Percentiles rank a stretch among this genome's conserved stretches.
Conservation (phyloP, 306 rosid genomes). For the Hylodesmum podocarpum region DNA sequence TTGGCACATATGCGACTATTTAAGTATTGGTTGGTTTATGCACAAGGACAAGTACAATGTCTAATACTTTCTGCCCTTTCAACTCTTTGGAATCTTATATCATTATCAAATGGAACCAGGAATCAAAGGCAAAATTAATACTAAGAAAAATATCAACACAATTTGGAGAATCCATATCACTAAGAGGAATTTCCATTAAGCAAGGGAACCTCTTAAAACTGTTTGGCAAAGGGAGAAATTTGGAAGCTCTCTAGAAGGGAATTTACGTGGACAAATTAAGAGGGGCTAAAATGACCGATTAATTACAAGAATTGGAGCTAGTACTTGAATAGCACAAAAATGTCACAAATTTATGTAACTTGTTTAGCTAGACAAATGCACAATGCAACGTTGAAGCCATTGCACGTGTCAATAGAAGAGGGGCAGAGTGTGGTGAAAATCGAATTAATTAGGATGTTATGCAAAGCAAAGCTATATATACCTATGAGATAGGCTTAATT, state of each 20-base stretch:
- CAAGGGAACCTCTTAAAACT: constrained; percentile 31
- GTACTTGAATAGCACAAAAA: constrained; percentile 25
- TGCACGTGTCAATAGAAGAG: constrained; percentile 29
- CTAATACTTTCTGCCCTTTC: constrained; percentile 29
- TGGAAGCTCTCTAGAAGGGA: constrained; percentile 38
- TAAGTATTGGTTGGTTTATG: background rate
- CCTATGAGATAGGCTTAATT: constrained; percentile 24
- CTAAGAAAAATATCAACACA: constrained; percentile 22
- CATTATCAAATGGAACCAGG: background rate
- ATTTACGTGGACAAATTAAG: constrained; percentile 25
- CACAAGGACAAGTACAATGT: background rate
- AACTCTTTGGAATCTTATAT: constrained; percentile 9
- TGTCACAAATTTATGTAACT: constrained; percentile 19
- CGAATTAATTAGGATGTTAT: constrained; percentile 21
- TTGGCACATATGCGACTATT: constrained; percentile 21
- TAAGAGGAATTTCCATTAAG: constrained; percentile 32
- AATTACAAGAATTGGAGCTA: constrained; percentile 3
- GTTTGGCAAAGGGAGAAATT: constrained; percentile 36
- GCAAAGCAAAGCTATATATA: constrained; percentile 27
- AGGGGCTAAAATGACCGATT: constrained; percentile 14
- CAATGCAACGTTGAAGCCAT: constrained; percentile 8
- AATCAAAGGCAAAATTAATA: background rate
- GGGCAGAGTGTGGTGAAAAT: constrained; percentile 11
- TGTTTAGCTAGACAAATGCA: constrained; percentile 33
- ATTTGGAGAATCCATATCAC: constrained; percentile 29